Percentiles rank a stretch among this genome's conserved stretches.
These are phyloP conservation scores for Teunomyces funiuensis DNA, from an alignment of 805 yeast species.

Conservation along the genomic window DNA sequence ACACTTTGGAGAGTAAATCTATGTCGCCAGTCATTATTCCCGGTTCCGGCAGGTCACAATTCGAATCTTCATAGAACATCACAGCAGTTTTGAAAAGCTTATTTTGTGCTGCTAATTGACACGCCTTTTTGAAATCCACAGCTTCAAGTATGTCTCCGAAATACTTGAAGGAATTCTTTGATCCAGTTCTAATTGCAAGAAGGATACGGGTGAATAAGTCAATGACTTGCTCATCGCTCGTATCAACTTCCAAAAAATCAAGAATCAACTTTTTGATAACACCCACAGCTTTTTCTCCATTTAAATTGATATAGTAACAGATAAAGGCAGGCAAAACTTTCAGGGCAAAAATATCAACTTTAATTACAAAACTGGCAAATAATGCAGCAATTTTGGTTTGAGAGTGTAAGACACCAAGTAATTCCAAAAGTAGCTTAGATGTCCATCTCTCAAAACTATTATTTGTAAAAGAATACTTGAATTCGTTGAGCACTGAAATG, in stretches of 20 bases:
- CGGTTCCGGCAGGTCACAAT: neutral
- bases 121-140: conserved; percentile 29
- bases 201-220: conserved; percentile 21
- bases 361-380: conserved; percentile 29
- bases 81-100: conserved; percentile 43
- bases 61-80: conserved; percentile 48
- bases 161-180: conserved; percentile 22
- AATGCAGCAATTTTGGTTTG: conserved; percentile 30
- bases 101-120: conserved; percentile 29
- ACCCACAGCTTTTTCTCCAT: conserved; percentile 12
- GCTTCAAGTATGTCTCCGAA: conserved; percentile 29
- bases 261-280: conserved; percentile 11
- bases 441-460: conserved; percentile 28
- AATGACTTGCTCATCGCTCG: conserved; percentile 9
- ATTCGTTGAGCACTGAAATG: conserved; percentile 11
- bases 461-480: conserved; percentile 5
- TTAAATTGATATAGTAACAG: conserved; percentile 20
- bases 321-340: conserved; percentile 27
- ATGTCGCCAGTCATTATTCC: conserved; percentile 15
- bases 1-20: conserved; percentile 32
- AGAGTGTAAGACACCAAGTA: conserved; percentile 31
- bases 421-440: conserved; percentile 26
- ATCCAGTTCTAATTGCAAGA: conserved; percentile 42
- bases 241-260: conserved; percentile 9
- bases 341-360: conserved; percentile 22